phyloP scores from a whole-genome alignment of 140 eudicot genomes.

The Anethum foeniculum region DNA sequence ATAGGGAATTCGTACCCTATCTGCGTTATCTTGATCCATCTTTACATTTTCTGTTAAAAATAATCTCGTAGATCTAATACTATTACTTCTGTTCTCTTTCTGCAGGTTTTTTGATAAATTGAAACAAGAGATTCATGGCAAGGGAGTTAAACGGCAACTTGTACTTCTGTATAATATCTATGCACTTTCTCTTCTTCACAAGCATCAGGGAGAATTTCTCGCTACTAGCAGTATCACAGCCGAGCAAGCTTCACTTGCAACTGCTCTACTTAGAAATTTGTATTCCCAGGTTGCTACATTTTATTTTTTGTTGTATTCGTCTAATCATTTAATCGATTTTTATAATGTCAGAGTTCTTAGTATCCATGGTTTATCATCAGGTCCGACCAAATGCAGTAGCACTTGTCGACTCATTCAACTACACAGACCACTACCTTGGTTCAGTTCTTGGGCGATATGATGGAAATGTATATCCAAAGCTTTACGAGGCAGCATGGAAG shows the following conservation, averaged over 20 bases:
- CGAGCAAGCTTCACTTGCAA: slow-evolving; percentile 77
- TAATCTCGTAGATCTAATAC: background rate
- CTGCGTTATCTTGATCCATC: background rate
- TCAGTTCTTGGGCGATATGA: slow-evolving; percentile 87
- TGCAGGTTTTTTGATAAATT: slow-evolving; percentile 50
- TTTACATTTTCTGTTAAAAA: background rate
- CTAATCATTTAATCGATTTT: background rate
- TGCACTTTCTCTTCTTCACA: slow-evolving; percentile 66
- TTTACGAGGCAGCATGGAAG: slow-evolving; percentile 95
- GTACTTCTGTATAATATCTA: slow-evolving; percentile 63
- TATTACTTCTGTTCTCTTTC: background rate
- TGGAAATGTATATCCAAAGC: slow-evolving; percentile 94
- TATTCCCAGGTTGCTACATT: slow-evolving; percentile 55
- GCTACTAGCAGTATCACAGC: slow-evolving; percentile 63
- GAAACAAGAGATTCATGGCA: slow-evolving; percentile 67
- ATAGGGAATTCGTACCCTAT: background rate
- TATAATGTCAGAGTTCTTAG: background rate
- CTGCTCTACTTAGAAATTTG: slow-evolving; percentile 70
- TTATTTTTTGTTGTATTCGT: background rate
- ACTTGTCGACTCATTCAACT: slow-evolving; percentile 78
- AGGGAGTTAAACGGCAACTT: slow-evolving; percentile 58
- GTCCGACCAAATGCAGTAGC: slow-evolving; percentile 88
- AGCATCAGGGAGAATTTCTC: slow-evolving; percentile 87
- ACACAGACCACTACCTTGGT: slow-evolving; percentile 91
- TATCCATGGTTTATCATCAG: slow-evolving; percentile 12